Evolutionary conservation across 2,329 filamentous ascomycete species (phyloP), one percentile per base, ranked within the genome.

Genomic region (Trichoderma sp.): DNA sequence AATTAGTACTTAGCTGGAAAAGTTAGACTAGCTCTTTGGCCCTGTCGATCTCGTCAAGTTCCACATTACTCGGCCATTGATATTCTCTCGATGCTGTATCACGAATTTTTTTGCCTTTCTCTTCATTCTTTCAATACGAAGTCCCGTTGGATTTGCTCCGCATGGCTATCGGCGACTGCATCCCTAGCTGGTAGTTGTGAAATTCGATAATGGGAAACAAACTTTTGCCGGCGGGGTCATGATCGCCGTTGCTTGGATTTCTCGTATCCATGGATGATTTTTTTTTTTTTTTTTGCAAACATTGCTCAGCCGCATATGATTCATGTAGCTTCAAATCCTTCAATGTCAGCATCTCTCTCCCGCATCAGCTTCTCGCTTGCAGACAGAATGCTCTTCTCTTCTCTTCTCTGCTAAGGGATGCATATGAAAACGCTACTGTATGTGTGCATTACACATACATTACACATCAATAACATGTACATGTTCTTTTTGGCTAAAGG

Each of bases 41-140:
- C 65, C 65, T 68, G 65, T 68, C 65, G 65, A 68, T 68, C 65
- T 68, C 65, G 26, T 57, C 64, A 21, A 39, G 32, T 67, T 34
- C 64, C 14, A 56, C 32, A 51, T 34, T 32, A 36, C 32, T 30
- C 15, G n/a, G 15, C 43, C 47, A 24, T 18, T 21, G 12, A 51
- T 24, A 34, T 53, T 53, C 57, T 43, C 28, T 24, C 53, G 8
- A 36, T 24, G 21, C 15, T 57, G 32, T 28, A 30, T 53, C 57
- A 60, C 57, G 30, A 60, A 21, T 3, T 21, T 30, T 51, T 51
- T 51, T 51, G 18, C n/a, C 11, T 21, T 51, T 51, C 43, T 51
- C n/a, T 51, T 51, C 43, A 21, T 53, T 24, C 47, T 21, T 51
- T 21, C 47, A 60, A 60, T 60, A 60, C 57, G 28, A 60, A 34